A percentile compares a stretch with the other conserved stretches of the same genome.
Conservation (phyloP, 305 asterid genomes). For the Ajuga reptans region DNA sequence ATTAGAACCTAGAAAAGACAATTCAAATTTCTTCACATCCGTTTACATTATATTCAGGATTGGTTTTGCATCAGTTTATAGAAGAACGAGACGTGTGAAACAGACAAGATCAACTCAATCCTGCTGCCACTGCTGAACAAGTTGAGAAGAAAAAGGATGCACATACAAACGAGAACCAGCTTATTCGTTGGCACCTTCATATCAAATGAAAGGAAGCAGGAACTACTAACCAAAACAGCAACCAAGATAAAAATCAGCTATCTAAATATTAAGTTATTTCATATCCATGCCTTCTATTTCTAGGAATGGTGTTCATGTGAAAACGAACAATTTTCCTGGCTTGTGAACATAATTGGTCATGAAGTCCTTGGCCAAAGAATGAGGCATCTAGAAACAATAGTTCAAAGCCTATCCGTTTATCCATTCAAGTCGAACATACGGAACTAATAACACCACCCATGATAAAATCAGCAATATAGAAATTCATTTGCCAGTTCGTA, state of each 20-base stretch:
- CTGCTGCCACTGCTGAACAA: neutral
- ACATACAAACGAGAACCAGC: neutral
- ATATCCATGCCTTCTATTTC: neutral
- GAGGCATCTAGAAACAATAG: neutral
- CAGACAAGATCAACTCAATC: neutral
- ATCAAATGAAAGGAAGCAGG: neutral
- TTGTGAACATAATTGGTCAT: too few species aligned
- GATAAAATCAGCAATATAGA: conserved; percentile 6
- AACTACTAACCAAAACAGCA: neutral
- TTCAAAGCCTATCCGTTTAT: neutral
- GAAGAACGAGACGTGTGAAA: neutral
- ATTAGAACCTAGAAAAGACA: neutral
- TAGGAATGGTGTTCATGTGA: neutral
- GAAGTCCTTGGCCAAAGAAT: neutral
- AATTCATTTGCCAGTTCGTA: neutral
- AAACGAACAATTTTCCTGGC: too few species aligned
- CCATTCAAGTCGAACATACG: neutral
- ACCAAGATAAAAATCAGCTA: neutral
- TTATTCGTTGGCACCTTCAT: neutral
- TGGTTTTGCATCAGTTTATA: neutral
- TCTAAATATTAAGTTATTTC: neutral
- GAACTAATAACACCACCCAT: neutral
- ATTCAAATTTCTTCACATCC: neutral
- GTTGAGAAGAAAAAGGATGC: neutral
- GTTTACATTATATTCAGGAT: neutral